Conservation (phyloP, 306 rosid genomes). For the Acmispon strigosus region DNA sequence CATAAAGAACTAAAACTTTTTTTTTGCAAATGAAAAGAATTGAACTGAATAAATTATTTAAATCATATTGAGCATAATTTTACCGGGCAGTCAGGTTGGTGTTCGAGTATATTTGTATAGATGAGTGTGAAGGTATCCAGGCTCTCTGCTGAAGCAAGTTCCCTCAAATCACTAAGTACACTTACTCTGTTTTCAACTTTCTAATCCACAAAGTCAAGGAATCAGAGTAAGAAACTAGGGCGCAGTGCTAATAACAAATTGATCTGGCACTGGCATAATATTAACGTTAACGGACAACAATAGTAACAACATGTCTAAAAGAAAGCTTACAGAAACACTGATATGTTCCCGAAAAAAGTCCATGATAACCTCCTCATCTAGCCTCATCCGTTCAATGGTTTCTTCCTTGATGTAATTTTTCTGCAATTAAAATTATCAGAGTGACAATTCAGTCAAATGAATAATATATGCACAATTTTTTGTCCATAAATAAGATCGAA, state of each 20-base stretch:
- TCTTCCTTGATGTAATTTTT: slow-evolving; percentile 87
- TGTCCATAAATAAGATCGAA: slow-evolving; percentile 4
- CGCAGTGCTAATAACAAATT: background rate
- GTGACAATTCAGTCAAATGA: slow-evolving; percentile 9
- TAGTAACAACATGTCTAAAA: slow-evolving; percentile 3
- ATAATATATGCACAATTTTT: slow-evolving; percentile 5
- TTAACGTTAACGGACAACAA: background rate
- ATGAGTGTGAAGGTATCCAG: slow-evolving; percentile 82
- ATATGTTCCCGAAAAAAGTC: slow-evolving; percentile 93
- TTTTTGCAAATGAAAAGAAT: too few relatives aligned
- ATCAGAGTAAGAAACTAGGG: slow-evolving; percentile 8
- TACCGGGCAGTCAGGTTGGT: slow-evolving; percentile 99
- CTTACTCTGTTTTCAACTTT: slow-evolving; percentile 88
- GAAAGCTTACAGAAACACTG: slow-evolving; percentile 68
- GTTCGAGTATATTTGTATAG: slow-evolving; percentile 90
- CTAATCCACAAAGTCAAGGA: slow-evolving; percentile 37
- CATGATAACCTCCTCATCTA: slow-evolving; percentile 96
- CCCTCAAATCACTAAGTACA: slow-evolving; percentile 75
- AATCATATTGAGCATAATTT: slow-evolving; percentile 16
- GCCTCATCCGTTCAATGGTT: slow-evolving; percentile 91
- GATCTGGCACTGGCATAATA: background rate
- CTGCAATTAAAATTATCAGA: slow-evolving; percentile 37
- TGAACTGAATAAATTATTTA: background rate
- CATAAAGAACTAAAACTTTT: too few relatives aligned
- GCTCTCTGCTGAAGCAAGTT: slow-evolving; percentile 98